Percentiles rank a stretch among this genome's conserved stretches.
These are phyloP conservation scores for Crithidia brevicula DNA, from an alignment of 208 protist genomes.

Conservation along the genomic window DNA sequence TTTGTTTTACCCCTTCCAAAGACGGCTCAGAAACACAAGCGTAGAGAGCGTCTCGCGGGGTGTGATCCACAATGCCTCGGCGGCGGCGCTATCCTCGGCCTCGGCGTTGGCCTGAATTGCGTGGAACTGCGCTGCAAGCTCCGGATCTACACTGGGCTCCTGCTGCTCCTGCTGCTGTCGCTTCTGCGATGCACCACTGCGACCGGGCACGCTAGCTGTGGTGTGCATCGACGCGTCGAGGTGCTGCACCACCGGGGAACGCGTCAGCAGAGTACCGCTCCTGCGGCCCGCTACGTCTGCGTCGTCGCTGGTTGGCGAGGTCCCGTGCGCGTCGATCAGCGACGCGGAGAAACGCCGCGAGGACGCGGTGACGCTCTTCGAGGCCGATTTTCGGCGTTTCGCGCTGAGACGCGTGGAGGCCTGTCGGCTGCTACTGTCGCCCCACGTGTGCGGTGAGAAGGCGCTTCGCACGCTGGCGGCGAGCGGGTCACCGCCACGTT, in stretches of 20 bases:
- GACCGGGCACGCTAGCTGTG: background rate
- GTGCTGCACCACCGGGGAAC: background rate
- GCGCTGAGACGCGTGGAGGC: conserved; percentile 1
- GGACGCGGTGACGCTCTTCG: background rate
- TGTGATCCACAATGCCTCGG: conserved; percentile 5
- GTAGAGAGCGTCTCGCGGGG: conserved; percentile 8
- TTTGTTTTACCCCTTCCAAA: conserved; percentile 4
- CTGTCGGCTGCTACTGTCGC: conserved; percentile 3
- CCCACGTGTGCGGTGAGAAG: too few relatives aligned
- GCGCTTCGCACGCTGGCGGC: background rate
- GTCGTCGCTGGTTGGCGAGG: background rate
- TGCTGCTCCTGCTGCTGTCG: background rate
- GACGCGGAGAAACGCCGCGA: background rate
- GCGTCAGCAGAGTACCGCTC: background rate
- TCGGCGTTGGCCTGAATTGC: conserved; percentile 9
- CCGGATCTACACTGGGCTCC: background rate
- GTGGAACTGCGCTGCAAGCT: background rate
- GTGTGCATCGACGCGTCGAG: background rate
- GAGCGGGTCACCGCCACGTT: background rate
- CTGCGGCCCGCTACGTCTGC: background rate
- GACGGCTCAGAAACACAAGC: conserved; percentile 3
- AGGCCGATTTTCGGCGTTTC: background rate
- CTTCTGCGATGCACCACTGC: background rate
- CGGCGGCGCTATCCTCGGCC: background rate
- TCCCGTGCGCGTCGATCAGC: background rate